Percentiles rank a stretch among this genome's conserved stretches.
Conservation (phyloP, 2,329 filamentous ascomycete species). For the Sarocladium strictum region DNA sequence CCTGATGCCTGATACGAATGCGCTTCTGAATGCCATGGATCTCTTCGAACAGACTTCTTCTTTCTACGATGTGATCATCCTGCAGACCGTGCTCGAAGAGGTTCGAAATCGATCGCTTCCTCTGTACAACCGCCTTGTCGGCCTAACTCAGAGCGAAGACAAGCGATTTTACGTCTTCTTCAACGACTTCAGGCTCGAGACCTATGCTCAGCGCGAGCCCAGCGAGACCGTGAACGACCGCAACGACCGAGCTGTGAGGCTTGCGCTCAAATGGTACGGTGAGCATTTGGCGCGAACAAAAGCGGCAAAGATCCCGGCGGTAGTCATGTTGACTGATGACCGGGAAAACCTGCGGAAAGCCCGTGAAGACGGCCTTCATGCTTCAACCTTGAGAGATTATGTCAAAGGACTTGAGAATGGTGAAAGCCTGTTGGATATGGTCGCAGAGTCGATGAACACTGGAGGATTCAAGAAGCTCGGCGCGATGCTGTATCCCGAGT, state of each 20-base stretch:
- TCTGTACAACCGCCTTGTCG: slow-evolving; percentile 87
- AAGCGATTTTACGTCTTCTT: slow-evolving; percentile 99
- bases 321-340: slow-evolving; percentile 94
- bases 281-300: slow-evolving; percentile 68
- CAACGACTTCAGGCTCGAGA: slow-evolving; percentile 95
- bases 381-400: slow-evolving; percentile 66
- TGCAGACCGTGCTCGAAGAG: slow-evolving; percentile 96
- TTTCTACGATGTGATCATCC: slow-evolving; percentile 93
- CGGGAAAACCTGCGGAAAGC: slow-evolving; percentile 81
- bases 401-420: slow-evolving; percentile 79
- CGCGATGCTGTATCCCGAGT: slow-evolving; percentile 80
- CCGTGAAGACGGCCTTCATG: slow-evolving; percentile 65
- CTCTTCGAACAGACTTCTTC: slow-evolving; percentile 87
- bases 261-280: slow-evolving; percentile 83
- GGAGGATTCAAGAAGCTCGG: slow-evolving; percentile 55
- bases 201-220: slow-evolving; percentile 66
- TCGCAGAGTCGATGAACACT: slow-evolving; percentile 70
- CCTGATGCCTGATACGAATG: slow-evolving; percentile 92
- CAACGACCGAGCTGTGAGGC: slow-evolving; percentile 86
- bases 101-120: slow-evolving; percentile 89
- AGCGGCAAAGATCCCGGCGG: slow-evolving; percentile 58
- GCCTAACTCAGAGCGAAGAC: slow-evolving; percentile 88
- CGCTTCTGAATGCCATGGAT: slow-evolving; percentile 92
- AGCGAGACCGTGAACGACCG: slow-evolving; percentile 93
- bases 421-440: slow-evolving; percentile 86